Percentiles rank a stretch among this genome's conserved stretches.
These are phyloP conservation scores for Metrosideros polymorpha DNA, from an alignment of 441 rosid genomes.

Conservation along the genomic window DNA sequence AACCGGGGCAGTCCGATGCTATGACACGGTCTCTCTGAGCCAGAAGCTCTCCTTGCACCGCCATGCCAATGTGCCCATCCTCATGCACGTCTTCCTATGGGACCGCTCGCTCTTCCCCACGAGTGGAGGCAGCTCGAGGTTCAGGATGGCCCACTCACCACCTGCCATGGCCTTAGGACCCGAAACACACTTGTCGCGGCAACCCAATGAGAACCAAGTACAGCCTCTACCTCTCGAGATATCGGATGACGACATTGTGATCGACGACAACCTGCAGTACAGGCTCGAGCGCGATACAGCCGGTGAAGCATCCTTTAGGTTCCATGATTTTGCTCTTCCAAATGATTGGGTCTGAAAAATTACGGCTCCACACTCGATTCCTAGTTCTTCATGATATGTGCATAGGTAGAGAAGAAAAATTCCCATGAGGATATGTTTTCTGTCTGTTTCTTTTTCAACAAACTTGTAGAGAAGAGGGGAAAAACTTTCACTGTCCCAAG, in stretches of 20 bases:
- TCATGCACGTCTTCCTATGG: slow-evolving; percentile 66
- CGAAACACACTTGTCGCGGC: slow-evolving; percentile 27
- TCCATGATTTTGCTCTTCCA: slow-evolving; percentile 58
- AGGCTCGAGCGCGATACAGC: slow-evolving; percentile 52
- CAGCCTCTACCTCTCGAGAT: slow-evolving; percentile 38
- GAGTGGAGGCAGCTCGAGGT: slow-evolving; percentile 11
- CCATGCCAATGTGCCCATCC: slow-evolving; percentile 67
- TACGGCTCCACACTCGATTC: background rate
- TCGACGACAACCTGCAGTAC: slow-evolving; percentile 9
- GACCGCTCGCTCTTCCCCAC: slow-evolving; percentile 30
- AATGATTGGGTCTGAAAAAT: slow-evolving; percentile 52
- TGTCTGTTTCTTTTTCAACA: background rate
- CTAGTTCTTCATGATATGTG: background rate
- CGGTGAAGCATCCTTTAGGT: slow-evolving; percentile 72
- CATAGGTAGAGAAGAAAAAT: background rate
- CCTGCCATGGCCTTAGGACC: slow-evolving; percentile 24
- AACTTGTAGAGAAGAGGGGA: background rate
- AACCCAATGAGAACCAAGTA: slow-evolving; percentile 55
- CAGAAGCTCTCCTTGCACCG: slow-evolving; percentile 91
- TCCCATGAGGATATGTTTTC: background rate
- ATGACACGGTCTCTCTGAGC: slow-evolving; percentile 86
- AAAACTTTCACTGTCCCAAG: background rate
- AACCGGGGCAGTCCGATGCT: slow-evolving; percentile 82
- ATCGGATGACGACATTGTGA: slow-evolving; percentile 4
- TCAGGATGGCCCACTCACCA: slow-evolving; percentile 18